Evolutionary conservation across 2,329 filamentous ascomycete genomes (phyloP), one percentile per base, ranked within the genome.

Genomic region (Paracamarosporium sp.): DNA sequence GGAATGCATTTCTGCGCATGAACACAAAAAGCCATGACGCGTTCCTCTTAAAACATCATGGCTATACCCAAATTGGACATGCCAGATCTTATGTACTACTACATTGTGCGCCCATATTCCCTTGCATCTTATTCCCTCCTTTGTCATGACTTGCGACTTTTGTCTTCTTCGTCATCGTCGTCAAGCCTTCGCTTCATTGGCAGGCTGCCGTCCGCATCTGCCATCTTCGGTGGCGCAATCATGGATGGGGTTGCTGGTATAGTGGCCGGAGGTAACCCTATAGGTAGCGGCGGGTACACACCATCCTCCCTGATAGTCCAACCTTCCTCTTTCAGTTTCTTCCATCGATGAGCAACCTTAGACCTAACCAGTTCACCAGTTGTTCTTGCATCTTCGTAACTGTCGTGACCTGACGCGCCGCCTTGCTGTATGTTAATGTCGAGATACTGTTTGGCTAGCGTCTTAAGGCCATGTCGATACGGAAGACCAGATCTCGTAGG

Each of bases 301-400:
- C 68, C 66, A 25, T 66, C 69, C 24, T 74, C 65, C 28, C 57
- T 63, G 35, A 74, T 65, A 33, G 64, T 80, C 90, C 91, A 97
- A 0, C 92, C 92, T 22, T 84, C 78, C 38, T 78, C 76, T 74
- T 86, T 83, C 82, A 95, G 80, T 30, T 78, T 76, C 60, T 83
- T 85, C 91, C 92, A 97, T 60, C 87, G 83, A 53, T 89, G 83
- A 51, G 81, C 83, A 5, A 96, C 83, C 74, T 88, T 91, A 48
- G 87, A 82, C 45, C 90, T 82, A 0, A 96, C 91, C 50, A 99
- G 76, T 59, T 98, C 93, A 0, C 94, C 95, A 0, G 96, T 94
- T 0, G 93, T 91, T 45, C 89, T 85, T 0, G 95, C 92, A 72
- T 99, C 95, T 75, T 99, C 95, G 25, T 89, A 90, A 25, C 92